Conservation (phyloP, 257 asterid genomes). For the Euphrasia confusa region DNA sequence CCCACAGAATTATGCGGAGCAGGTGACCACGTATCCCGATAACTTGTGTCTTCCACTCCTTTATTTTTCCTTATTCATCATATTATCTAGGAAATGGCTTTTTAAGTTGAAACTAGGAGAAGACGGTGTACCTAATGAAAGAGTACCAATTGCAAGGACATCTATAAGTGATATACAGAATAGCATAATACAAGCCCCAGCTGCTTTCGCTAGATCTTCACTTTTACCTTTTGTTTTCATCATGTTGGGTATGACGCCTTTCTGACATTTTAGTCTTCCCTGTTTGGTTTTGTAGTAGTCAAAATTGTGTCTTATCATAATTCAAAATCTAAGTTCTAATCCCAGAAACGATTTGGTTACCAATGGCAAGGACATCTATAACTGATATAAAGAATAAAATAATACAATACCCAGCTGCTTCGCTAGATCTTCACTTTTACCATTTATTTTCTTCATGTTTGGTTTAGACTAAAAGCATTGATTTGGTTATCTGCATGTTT, state of each 20-base stretch:
- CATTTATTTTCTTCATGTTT: background rate
- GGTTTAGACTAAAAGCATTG: slow-evolving; percentile 6
- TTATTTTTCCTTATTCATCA: background rate
- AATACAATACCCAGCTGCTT: background rate
- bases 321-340: background rate
- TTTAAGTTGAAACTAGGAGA: background rate
- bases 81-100: slow-evolving; percentile 13
- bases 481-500: slow-evolving; percentile 10
- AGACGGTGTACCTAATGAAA: background rate
- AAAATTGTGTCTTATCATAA: background rate
- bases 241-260: background rate
- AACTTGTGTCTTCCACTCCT: slow-evolving; percentile 3
- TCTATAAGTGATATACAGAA: background rate
- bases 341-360: background rate
- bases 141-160: background rate
- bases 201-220: slow-evolving; percentile 1
- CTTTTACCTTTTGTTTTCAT: background rate
- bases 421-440: background rate
- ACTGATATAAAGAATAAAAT: background rate
- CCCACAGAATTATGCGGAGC: slow-evolving; percentile 90
- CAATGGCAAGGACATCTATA: background rate
- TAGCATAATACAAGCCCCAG: background rate
- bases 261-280: slow-evolving; percentile 5
- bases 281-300: background rate
- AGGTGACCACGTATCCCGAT: slow-evolving; percentile 40